These are phyloP conservation scores for Rhazya stricta DNA, from an alignment of 257 asterid species.

Conservation along the genomic window DNA sequence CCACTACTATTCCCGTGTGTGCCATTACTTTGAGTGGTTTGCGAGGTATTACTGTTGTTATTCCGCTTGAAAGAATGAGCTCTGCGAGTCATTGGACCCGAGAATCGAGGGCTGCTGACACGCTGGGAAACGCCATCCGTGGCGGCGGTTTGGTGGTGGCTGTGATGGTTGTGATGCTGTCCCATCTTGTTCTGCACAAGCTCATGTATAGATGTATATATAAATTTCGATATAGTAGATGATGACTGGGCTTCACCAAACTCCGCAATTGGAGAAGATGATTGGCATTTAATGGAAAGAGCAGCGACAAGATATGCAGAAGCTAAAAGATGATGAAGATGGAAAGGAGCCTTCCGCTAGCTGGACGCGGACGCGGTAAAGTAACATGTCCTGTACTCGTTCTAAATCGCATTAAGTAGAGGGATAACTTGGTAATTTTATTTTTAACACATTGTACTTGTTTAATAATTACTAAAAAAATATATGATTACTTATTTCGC, in stretches of 20 bases:
- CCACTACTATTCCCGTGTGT: not conserved
- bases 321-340: constrained; percentile 5
- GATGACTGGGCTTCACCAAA: not conserved
- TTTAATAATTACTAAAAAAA: no score
- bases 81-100: constrained; percentile 89
- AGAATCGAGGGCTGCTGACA: constrained; percentile 87
- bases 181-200: constrained; percentile 37
- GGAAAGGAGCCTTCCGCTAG: not conserved
- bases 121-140: constrained; percentile 68
- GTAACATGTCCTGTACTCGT: no score
- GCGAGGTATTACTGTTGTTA: constrained; percentile 25
- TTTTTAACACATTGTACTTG: no score
- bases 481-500: no score
- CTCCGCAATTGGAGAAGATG: constrained; percentile 1
- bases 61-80: constrained; percentile 74
- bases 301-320: not conserved
- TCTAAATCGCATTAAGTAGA: no score
- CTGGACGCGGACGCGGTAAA: constrained; percentile 10
- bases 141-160: constrained; percentile 47
- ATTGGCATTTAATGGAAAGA: constrained; percentile 16
- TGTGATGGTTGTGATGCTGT: constrained; percentile 60
- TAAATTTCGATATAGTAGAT: not conserved
- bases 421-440: not conserved
- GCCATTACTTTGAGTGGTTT: constrained; percentile 20
- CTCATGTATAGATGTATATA: not conserved